Conservation (phyloP, 2,329 filamentous ascomycete genomes). For the Neonectria hederae region DNA sequence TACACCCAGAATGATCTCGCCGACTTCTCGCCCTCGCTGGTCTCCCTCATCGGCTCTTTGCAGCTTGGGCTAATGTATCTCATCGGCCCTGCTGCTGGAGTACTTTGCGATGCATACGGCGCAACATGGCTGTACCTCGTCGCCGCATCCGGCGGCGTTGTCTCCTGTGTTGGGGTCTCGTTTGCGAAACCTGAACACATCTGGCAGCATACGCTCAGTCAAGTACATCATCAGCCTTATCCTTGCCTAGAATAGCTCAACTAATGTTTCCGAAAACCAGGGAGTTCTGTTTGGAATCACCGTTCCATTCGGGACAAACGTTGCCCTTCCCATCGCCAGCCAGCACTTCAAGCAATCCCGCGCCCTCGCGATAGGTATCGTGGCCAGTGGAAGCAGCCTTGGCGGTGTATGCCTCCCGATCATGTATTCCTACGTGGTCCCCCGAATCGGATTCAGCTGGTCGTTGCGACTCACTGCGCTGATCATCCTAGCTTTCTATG, state of each 20-base stretch:
- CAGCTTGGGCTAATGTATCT: slow-evolving; percentile 10
- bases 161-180: slow-evolving; percentile 9
- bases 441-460: neutral
- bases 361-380: slow-evolving; percentile 11
- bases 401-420: slow-evolving; percentile 6
- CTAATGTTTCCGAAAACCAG: neutral
- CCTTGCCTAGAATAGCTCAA: neutral
- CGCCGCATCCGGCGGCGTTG: neutral
- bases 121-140: slow-evolving; percentile 7
- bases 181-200: slow-evolving; percentile 6
- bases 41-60: slow-evolving; percentile 8
- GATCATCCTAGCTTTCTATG: neutral
- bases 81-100: neutral
- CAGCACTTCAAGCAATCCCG: slow-evolving; percentile 14
- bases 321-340: neutral
- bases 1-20: slow-evolving; percentile 10
- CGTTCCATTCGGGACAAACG: slow-evolving; percentile 7
- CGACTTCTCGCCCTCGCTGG: slow-evolving; percentile 1
- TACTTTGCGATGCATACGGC: slow-evolving; percentile 12
- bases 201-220: slow-evolving; percentile 17
- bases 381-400: slow-evolving; percentile 5
- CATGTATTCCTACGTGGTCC: neutral
- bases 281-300: slow-evolving; percentile 5
- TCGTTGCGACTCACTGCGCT: neutral
- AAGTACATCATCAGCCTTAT: neutral